phyloP scores from a whole-genome alignment of 164 flowering plant species.

The Umbilicus rupestris region DNA sequence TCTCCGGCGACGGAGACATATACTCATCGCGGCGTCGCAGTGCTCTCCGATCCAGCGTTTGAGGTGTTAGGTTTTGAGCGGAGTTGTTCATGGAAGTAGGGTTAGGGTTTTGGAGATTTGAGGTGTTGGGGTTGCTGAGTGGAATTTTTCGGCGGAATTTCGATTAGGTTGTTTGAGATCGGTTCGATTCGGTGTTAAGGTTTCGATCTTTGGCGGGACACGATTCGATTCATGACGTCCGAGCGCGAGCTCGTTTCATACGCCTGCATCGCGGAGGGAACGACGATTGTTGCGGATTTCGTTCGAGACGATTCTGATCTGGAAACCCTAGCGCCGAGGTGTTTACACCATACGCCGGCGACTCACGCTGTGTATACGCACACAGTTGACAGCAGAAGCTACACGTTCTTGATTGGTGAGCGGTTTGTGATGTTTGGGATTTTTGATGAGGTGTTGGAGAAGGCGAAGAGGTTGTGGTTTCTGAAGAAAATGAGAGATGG shows the following conservation, averaged over 20 bases:
- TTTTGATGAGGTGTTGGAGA: slow-evolving; percentile 23
- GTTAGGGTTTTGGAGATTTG: too few species aligned
- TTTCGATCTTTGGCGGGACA: neutral
- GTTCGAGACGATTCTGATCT: slow-evolving; percentile 22
- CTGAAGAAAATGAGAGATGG: slow-evolving; percentile 27
- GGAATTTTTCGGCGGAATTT: too few species aligned
- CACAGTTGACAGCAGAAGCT: slow-evolving; percentile 25
- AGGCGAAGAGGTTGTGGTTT: slow-evolving; percentile 26
- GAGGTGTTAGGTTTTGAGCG: too few species aligned
- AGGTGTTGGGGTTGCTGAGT: too few species aligned
- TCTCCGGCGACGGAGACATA: too few species aligned
- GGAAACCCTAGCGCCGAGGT: slow-evolving; percentile 29
- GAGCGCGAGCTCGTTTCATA: slow-evolving; percentile 35
- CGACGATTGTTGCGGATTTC: slow-evolving; percentile 41
- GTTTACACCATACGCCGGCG: slow-evolving; percentile 38
- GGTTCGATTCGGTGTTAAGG: neutral
- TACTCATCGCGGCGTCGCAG: too few species aligned
- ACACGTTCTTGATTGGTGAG: slow-evolving; percentile 35
- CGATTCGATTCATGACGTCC: slow-evolving; percentile 27
- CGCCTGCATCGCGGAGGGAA: slow-evolving; percentile 37
- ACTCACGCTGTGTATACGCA: slow-evolving; percentile 42
- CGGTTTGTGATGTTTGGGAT: slow-evolving; percentile 34
- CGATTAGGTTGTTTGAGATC: too few species aligned
- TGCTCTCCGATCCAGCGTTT: too few species aligned
- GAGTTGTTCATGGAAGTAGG: neutral